Conservation (phyloP, 257 asterid species). For the Nicotiana paniculata region DNA sequence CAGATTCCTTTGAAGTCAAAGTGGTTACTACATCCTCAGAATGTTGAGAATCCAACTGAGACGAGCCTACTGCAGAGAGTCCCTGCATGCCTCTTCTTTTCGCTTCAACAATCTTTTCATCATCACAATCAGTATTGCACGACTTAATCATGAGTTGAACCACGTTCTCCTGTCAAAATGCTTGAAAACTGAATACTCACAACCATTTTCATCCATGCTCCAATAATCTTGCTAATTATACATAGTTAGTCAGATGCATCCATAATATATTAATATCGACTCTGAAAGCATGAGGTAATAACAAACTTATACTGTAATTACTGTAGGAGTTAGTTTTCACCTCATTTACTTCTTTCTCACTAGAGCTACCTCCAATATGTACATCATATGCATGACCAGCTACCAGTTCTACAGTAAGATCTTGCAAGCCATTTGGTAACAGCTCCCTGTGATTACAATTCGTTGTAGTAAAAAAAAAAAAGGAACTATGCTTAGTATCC, state of each 20-base stretch:
- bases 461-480: not conserved
- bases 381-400: not conserved
- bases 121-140: not conserved
- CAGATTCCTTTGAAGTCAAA: slow-evolving; percentile 21
- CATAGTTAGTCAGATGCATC: not conserved
- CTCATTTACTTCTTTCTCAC: slow-evolving; percentile 4
- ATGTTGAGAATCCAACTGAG: slow-evolving; percentile 1
- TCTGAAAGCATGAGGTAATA: not conserved
- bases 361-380: not conserved
- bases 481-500: not conserved
- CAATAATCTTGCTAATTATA: not conserved
- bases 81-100: slow-evolving; percentile 4
- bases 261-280: not conserved
- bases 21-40: slow-evolving; percentile 3
- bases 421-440: slow-evolving; percentile 8
- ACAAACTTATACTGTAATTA: not conserved
- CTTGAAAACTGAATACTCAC: not conserved
- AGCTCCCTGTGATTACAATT: slow-evolving; percentile 12
- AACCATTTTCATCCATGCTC: not conserved
- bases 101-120: slow-evolving; percentile 7
- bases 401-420: not conserved
- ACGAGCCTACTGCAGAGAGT: not conserved
- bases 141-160: not conserved
- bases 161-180: slow-evolving; percentile 15
- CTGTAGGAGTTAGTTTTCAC: not conserved